Evolutionary conservation across 2,329 filamentous ascomycete genomes (phyloP), one percentile per base, ranked within the genome.

Genomic region (Aspergillus clavatus): DNA sequence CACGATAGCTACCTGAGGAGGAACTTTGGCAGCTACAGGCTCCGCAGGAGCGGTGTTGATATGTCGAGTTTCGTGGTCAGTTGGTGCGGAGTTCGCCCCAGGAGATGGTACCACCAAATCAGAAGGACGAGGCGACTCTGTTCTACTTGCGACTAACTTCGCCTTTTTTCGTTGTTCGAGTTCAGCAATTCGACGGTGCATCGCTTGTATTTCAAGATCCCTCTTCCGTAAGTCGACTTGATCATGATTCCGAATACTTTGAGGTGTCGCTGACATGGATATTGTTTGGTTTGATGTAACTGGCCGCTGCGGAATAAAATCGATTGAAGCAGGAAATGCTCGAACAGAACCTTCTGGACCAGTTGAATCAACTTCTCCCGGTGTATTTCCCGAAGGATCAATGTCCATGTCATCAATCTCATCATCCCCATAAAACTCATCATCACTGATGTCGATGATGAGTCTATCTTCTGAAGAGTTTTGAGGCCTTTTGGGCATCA

Each of bases 401-500:
- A 58, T 44, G 3, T 62, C 57, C 62, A 65, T 63, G n/a, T 45
- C 38, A 16, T 58, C 54, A 8, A 50, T 53, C 23, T 62, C 60
- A 26, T 65, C 59, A 42, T 66, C 60, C 4, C 56, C 62, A 39
- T 68, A 65, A 7, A 64, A 72, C 46, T 84, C 82, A 52, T 84
- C 81, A 22, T 95, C 90, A 60, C 88, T 95, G 29, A 94, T 84
- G 53, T 94, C 81, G 54, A 95, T 95, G 29, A 95, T 79, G 42
- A 95, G 78, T 2, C 78, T 78, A 40, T 82, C 75, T 19, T 83
- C 75, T 41, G 77, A 71, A 19, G 49, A 40, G 36, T 83, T 79
- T 10, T 78, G 83, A 3, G 81, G 78, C 39, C 83, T 80, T 55
- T 86, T 87, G 12, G 66, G 57, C 10, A 69, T 59, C 27, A 56